Conservation (phyloP, 257 asterid species). For the Gardenia jasminoides region DNA sequence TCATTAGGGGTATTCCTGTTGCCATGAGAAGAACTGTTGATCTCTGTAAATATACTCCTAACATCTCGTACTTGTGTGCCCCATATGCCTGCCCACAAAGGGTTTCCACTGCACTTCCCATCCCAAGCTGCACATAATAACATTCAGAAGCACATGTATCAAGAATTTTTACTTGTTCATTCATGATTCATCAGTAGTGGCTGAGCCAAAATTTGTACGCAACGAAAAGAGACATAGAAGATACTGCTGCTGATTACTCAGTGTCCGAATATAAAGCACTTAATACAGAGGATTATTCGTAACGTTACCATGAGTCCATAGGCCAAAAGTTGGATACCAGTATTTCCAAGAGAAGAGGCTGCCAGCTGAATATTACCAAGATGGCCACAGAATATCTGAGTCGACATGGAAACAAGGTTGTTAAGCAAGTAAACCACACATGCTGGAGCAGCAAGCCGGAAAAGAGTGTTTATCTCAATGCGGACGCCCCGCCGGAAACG, state of each 20-base stretch:
- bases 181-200: background rate
- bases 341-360: slow-evolving; percentile 45
- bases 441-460: slow-evolving; percentile 44
- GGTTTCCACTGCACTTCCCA: slow-evolving; percentile 32
- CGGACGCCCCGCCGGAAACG: slow-evolving; percentile 17
- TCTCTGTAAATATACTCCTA: slow-evolving; percentile 26
- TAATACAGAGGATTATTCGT: too few species aligned
- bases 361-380: slow-evolving; percentile 42
- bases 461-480: slow-evolving; percentile 27
- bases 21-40: slow-evolving; percentile 19
- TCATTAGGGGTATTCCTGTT: slow-evolving; percentile 14
- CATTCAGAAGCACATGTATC: background rate
- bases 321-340: slow-evolving; percentile 44
- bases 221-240: too few species aligned
- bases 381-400: slow-evolving; percentile 49
- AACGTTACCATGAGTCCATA: slow-evolving; percentile 39
- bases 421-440: slow-evolving; percentile 37
- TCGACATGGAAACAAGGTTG: slow-evolving; percentile 40
- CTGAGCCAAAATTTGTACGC: too few species aligned
- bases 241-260: background rate
- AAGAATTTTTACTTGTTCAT: too few species aligned
- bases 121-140: slow-evolving; percentile 17
- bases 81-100: slow-evolving; percentile 30
- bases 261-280: too few species aligned
- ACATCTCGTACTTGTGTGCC: slow-evolving; percentile 24